Evolutionary conservation across 495 filamentous ascomycete genomes (phyloP).

Genomic region (Talaromyces liani): DNA sequence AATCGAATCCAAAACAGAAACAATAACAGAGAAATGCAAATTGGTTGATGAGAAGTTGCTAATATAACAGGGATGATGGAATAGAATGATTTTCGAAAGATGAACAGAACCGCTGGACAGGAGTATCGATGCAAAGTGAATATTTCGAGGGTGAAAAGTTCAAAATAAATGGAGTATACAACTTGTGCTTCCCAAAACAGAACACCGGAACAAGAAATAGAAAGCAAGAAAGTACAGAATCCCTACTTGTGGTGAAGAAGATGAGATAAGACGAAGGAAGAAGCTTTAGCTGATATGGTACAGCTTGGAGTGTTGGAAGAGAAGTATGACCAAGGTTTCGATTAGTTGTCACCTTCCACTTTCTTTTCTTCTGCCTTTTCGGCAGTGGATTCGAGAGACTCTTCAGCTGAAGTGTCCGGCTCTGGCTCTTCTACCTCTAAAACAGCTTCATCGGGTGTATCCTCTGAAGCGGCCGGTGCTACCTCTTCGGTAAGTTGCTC

Average conservation of each 20-base stretch:
- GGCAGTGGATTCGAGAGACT: neutral
- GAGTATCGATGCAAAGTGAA: constrained; percentile 6
- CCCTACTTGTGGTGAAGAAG: neutral
- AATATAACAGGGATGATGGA: neutral
- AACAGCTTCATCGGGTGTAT: neutral
- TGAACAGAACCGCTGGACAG: constrained; percentile 3
- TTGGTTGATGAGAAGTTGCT: neutral
- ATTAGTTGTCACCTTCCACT: neutral
- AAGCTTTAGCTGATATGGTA: neutral
- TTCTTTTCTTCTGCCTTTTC: constrained; percentile 1
- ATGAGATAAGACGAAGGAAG: neutral
- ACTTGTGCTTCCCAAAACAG: neutral
- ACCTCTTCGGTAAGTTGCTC: neutral
- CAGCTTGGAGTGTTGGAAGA: neutral
- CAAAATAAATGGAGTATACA: neutral
- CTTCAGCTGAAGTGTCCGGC: neutral
- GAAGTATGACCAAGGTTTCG: neutral
- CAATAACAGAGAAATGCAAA: neutral
- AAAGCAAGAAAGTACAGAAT: neutral
- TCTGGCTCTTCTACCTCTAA: neutral
- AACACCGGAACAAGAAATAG: constrained; percentile 1
- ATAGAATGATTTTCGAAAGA: neutral
- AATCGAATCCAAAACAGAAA: neutral
- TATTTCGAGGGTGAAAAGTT: neutral
- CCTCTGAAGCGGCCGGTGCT: neutral